A percentile compares a stretch with the other conserved stretches of the same genome.
Conservation (phyloP, 768 basidiomycete species). For the Auricularia auricula-judae region DNA sequence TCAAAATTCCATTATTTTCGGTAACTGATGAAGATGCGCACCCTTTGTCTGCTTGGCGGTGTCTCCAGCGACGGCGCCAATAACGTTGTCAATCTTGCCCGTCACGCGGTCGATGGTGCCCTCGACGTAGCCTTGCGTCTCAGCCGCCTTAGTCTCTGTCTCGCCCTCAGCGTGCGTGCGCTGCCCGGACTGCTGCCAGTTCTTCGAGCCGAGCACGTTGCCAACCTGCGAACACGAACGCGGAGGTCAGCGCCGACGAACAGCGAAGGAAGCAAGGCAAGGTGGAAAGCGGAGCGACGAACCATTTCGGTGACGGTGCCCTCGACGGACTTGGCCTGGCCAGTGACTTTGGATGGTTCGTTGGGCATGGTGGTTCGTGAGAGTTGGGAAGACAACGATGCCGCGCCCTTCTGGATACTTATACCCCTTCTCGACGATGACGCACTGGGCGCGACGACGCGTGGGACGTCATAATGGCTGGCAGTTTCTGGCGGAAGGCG, state of each 20-base stretch:
- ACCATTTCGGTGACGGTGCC: conserved; percentile 24
- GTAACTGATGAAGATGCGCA: conserved; percentile 12
- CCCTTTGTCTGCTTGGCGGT: conserved; percentile 36
- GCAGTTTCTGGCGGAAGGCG: too few relatives aligned
- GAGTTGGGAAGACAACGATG: too few relatives aligned
- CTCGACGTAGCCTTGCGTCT: conserved; percentile 8
- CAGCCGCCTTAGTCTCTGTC: conserved; percentile 11
- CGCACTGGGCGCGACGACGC: too few relatives aligned
- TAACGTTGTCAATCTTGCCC: conserved; percentile 43
- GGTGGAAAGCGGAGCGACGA: background rate
- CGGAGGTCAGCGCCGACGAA: background rate
- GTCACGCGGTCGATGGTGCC: conserved; percentile 16
- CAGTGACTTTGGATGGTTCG: conserved; percentile 16
- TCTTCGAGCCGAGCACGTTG: conserved; percentile 6
- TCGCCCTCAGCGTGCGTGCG: conserved; percentile 11
- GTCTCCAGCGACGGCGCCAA: conserved; percentile 46
- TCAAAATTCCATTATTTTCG: background rate
- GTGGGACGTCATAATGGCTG: too few relatives aligned
- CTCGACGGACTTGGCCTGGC: conserved; percentile 28
- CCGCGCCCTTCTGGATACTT: too few relatives aligned
- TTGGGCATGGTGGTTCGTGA: background rate
- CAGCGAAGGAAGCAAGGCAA: background rate
- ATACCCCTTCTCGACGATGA: too few relatives aligned
- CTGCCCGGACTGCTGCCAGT: conserved; percentile 6
- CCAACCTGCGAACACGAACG: conserved; percentile 5